Evolutionary conservation across 345 rosid species (phyloP).

Genomic region (Carallia brachiata): DNA sequence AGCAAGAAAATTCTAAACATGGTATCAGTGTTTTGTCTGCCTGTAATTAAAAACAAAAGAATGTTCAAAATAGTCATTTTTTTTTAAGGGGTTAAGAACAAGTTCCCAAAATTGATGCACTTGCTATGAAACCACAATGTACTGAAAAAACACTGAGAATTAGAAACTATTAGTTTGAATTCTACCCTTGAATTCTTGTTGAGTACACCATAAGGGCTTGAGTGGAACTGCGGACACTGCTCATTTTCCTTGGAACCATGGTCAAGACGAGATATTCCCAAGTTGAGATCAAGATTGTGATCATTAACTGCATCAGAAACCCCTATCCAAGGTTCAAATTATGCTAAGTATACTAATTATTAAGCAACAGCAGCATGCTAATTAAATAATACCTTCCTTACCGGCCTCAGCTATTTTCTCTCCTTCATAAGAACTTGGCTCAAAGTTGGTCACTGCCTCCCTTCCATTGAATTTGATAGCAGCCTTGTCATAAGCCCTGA

Average conservation of each 20-base stretch:
- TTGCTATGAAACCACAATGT: neutral
- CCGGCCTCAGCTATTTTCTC: conserved; percentile 43
- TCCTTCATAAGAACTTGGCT: conserved; percentile 64
- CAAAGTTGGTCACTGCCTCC: conserved; percentile 35
- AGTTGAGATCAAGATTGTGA: conserved; percentile 68
- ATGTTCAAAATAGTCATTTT: no score
- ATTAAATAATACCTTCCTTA: conserved; percentile 48
- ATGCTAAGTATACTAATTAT: conserved; percentile 1
- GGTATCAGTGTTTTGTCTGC: no score
- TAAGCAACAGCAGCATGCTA: neutral
- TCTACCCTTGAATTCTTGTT: conserved; percentile 51
- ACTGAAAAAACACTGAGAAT: neutral
- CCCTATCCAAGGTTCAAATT: neutral
- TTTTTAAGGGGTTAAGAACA: neutral
- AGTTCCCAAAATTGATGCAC: neutral
- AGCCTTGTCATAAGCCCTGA: conserved; percentile 98
- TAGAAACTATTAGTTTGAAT: neutral
- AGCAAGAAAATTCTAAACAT: no score
- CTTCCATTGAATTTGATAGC: conserved; percentile 54
- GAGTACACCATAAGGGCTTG: conserved; percentile 31
- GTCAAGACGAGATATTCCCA: conserved; percentile 66
- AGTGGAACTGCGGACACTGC: conserved; percentile 38
- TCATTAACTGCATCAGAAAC: conserved; percentile 32
- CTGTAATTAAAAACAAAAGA: no score
- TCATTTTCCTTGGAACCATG: conserved; percentile 47